phyloP scores from a whole-genome alignment of 2,329 filamentous ascomycete genomes.

The Aspergillus pseudonomiae region DNA sequence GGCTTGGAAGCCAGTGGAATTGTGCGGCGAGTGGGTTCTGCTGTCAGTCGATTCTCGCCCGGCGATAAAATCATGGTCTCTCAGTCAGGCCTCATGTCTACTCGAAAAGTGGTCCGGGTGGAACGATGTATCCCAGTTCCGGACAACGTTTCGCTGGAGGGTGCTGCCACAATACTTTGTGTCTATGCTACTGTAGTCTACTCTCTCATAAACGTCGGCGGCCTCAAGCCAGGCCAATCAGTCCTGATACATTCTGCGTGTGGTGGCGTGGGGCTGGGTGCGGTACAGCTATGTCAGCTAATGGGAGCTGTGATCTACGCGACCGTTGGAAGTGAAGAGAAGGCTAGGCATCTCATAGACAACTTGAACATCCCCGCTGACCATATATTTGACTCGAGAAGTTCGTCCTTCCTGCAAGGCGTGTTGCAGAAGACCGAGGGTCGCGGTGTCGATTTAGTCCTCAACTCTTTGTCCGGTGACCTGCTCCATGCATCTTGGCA shows the following conservation, averaged over 20 bases:
- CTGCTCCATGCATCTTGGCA: constrained; percentile 33
- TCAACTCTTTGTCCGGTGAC: constrained; percentile 33
- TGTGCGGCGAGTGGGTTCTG: constrained; percentile 29
- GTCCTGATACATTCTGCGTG: constrained; percentile 33
- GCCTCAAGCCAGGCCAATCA: constrained; percentile 27
- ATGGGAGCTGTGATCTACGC: constrained; percentile 30
- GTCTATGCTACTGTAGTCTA: constrained; percentile 26
- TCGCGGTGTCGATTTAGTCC: constrained; percentile 29
- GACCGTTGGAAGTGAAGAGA: constrained; percentile 27
- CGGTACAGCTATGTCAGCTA: constrained; percentile 29
- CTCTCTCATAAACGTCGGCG: constrained; percentile 26
- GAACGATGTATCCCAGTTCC: constrained; percentile 21
- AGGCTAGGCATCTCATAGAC: constrained; percentile 26
- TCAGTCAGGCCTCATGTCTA: constrained; percentile 12
- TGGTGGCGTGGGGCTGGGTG: constrained; percentile 30
- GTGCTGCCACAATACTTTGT: constrained; percentile 23
- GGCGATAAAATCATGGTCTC: constrained; percentile 35
- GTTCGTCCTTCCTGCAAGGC: constrained; percentile 18
- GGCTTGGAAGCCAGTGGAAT: constrained; percentile 37
- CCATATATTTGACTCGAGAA: constrained; percentile 29
- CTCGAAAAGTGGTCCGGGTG: constrained; percentile 15
- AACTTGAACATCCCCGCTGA: constrained; percentile 22
- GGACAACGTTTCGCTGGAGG: constrained; percentile 17
- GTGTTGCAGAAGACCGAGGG: constrained; percentile 23
- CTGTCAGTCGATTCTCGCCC: constrained; percentile 25